phyloP scores from a whole-genome alignment of 2,329 filamentous ascomycete species.

The Verticillium zaregamsianum region DNA sequence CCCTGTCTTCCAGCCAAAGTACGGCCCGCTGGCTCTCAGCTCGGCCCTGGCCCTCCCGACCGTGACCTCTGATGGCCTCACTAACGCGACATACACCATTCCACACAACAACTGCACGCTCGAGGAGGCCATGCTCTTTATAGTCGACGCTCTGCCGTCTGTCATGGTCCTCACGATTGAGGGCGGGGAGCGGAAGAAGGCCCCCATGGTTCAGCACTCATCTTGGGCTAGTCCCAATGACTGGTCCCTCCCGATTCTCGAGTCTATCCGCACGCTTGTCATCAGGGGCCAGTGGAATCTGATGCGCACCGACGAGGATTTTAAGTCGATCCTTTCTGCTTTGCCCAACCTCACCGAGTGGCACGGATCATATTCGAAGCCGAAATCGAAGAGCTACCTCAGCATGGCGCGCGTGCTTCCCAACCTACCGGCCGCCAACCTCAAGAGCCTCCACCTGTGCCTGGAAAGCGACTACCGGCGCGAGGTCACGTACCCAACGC shows the following conservation, averaged over 20 bases:
- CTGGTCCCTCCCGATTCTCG: constrained; percentile 40
- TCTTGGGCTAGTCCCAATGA: constrained; percentile 17
- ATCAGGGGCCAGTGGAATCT: constrained; percentile 77
- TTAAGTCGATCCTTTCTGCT: constrained; percentile 55
- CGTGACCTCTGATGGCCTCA: constrained; percentile 50
- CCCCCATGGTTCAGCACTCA: constrained; percentile 53
- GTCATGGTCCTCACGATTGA: constrained; percentile 67
- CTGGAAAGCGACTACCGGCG: constrained; percentile 69
- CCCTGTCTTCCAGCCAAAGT: constrained; percentile 63
- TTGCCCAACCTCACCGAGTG: constrained; percentile 62
- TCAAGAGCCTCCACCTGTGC: constrained; percentile 63
- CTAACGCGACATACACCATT: constrained; percentile 54
- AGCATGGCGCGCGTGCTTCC: constrained; percentile 63
- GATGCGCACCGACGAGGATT: constrained; percentile 60
- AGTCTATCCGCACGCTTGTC: constrained; percentile 61
- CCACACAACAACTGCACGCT: constrained; percentile 65
- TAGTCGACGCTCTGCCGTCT: constrained; percentile 54
- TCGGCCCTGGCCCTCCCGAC: constrained; percentile 44
- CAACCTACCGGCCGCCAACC: constrained; percentile 45
- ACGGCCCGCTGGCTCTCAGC: constrained; percentile 36
- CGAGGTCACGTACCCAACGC: constrained; percentile 55
- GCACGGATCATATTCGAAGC: constrained; percentile 64
- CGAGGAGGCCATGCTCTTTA: constrained; percentile 61
- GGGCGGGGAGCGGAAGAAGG: constrained; percentile 73
- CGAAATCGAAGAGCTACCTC: constrained; percentile 69